Percentiles rank a stretch among this genome's conserved stretches.
These are phyloP conservation scores for Petunia axillaris DNA, from an alignment of 257 asterid genomes.

Conservation along the genomic window DNA sequence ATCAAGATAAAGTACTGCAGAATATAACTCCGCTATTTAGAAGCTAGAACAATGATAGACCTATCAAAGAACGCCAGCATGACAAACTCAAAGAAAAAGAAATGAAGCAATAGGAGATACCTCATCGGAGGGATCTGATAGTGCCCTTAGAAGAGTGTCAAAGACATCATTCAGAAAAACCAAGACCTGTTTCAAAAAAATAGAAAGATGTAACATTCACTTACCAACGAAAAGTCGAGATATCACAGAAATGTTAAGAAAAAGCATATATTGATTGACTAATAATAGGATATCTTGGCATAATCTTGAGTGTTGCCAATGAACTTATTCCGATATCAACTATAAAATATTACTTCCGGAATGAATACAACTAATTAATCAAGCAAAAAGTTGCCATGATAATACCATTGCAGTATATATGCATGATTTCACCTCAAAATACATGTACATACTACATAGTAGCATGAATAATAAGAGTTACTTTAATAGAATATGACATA, in stretches of 20 bases:
- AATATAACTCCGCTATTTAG: background rate
- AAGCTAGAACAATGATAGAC: constrained; percentile 22
- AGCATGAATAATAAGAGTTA: background rate
- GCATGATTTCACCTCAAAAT: constrained; percentile 18
- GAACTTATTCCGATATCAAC: background rate
- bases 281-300: background rate
- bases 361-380: background rate
- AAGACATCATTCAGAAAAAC: constrained; percentile 69
- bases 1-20: constrained; percentile 7
- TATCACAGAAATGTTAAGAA: constrained; percentile 9
- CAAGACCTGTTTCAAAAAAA: constrained; percentile 59
- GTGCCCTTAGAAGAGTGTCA: constrained; percentile 69
- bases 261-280: background rate
- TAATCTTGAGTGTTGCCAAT: background rate
- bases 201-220: constrained; percentile 19
- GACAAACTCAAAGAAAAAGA: constrained; percentile 18
- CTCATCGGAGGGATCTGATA: constrained; percentile 86
- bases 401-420: background rate
- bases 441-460: background rate
- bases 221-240: constrained; percentile 2
- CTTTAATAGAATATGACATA: constrained; percentile 4
- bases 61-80: constrained; percentile 5
- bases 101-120: constrained; percentile 44
- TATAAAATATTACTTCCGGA: background rate
- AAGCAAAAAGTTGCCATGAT: constrained; percentile 5